A percentile compares a stretch with the other conserved stretches of the same genome.
These are phyloP conservation scores for Urochloa ruziziensis DNA, from an alignment of 176 grass and related monocot genomes.

Conservation along the genomic window DNA sequence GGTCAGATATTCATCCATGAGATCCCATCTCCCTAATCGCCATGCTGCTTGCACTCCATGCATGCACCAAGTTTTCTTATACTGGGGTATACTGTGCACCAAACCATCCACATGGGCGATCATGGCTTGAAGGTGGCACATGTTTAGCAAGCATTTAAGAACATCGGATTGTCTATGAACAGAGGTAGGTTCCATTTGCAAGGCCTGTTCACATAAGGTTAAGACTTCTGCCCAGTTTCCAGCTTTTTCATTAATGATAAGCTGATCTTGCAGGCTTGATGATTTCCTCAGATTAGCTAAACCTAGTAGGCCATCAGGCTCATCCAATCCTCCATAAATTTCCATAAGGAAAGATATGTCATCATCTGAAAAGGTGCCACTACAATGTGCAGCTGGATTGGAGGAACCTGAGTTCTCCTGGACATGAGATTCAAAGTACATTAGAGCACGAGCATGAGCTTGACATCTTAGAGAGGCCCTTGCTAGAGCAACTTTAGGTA, in stretches of 20 bases:
- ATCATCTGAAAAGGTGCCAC: slow-evolving; percentile 80
- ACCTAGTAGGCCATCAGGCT: slow-evolving; percentile 89
- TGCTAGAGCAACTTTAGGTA: slow-evolving; percentile 96
- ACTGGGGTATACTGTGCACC: slow-evolving; percentile 66
- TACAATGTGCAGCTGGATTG: slow-evolving; percentile 88
- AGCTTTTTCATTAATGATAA: slow-evolving; percentile 93
- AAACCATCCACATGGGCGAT: slow-evolving; percentile 94
- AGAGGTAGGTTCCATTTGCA: slow-evolving; percentile 90
- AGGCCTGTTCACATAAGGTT: slow-evolving; percentile 88
- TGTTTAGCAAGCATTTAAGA: slow-evolving; percentile 95
- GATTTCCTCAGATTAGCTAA: slow-evolving; percentile 82
- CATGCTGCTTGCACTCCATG: slow-evolving; percentile 96
- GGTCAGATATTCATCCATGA: slow-evolving; percentile 92
- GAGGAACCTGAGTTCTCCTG: slow-evolving; percentile 79
- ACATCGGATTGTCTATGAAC: slow-evolving; percentile 96
- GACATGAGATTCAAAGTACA: slow-evolving; percentile 91
- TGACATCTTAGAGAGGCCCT: slow-evolving; percentile 87
- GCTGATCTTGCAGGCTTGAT: slow-evolving; percentile 91
- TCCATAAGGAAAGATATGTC: slow-evolving; percentile 98
- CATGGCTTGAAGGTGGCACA: slow-evolving; percentile 97
- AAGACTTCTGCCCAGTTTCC: slow-evolving; percentile 97
- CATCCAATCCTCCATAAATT: slow-evolving; percentile 96
- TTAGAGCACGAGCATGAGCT: slow-evolving; percentile 90
- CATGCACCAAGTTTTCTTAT: slow-evolving; percentile 94
- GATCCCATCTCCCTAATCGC: slow-evolving; percentile 94